These are phyloP conservation scores for Groenewaldozyma tartarivorans DNA, from an alignment of 805 yeast genomes.

Conservation along the genomic window DNA sequence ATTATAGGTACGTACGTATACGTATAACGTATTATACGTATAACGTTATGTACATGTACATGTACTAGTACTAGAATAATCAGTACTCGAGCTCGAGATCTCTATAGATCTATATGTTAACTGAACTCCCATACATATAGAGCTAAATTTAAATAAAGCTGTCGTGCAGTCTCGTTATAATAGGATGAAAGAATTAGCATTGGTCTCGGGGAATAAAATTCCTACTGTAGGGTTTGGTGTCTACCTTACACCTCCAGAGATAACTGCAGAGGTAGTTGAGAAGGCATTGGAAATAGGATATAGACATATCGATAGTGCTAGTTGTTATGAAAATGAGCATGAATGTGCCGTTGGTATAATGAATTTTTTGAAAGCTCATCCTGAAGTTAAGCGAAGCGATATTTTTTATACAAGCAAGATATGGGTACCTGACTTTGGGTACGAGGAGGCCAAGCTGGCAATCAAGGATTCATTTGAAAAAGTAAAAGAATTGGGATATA, in stretches of 20 bases:
- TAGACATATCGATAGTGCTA: constrained; percentile 69
- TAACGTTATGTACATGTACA: too few relatives aligned
- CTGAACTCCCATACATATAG: not conserved
- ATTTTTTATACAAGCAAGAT: constrained; percentile 55
- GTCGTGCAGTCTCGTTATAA: too few relatives aligned
- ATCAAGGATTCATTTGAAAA: constrained; percentile 47
- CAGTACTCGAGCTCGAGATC: too few relatives aligned
- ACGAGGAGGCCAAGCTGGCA: constrained; percentile 45
- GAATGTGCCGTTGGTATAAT: constrained; percentile 54
- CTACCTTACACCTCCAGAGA: constrained; percentile 38
- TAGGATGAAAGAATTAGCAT: not conserved
- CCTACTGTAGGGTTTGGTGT: constrained; percentile 40
- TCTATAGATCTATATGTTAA: too few relatives aligned
- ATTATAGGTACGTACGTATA: too few relatives aligned
- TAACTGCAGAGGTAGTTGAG: constrained; percentile 34
- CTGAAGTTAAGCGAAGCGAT: constrained; percentile 42
- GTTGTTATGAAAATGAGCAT: constrained; percentile 51
- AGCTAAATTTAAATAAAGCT: not conserved
- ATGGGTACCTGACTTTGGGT: constrained; percentile 65
- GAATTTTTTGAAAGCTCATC: constrained; percentile 38
- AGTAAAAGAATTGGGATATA: constrained; percentile 41
- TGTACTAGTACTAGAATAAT: too few relatives aligned
- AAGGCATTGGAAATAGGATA: constrained; percentile 57
- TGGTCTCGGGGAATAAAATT: constrained; percentile 44
- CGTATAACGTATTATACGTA: too few relatives aligned